Conservation (phyloP, 208 protist genomes). For the Trypanosomatidae sp. region DNA sequence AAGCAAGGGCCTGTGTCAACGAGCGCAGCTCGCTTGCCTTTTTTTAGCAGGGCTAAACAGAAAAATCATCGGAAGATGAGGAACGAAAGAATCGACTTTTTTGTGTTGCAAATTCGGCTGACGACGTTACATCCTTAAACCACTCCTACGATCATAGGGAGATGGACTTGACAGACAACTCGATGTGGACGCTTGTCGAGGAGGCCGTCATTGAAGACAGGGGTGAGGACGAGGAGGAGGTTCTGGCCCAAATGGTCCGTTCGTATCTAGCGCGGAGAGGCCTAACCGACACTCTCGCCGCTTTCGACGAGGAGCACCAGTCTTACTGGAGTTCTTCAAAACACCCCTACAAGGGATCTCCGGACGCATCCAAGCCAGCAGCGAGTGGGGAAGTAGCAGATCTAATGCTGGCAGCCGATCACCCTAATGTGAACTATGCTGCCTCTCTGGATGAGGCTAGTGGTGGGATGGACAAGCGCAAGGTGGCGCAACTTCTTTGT, state of each 20-base stretch:
- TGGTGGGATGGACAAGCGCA: conserved; percentile 34
- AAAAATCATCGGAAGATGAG: not conserved
- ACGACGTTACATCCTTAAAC: not conserved
- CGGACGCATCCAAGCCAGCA: not conserved
- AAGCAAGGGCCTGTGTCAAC: not conserved
- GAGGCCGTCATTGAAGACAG: conserved; percentile 67
- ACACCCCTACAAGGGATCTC: not conserved
- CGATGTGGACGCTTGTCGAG: conserved; percentile 63
- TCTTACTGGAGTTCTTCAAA: not conserved
- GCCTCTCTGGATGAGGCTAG: not conserved
- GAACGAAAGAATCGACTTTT: not conserved
- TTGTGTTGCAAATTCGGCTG: not conserved
- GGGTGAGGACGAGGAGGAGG: conserved; percentile 59
- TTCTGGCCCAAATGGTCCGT: conserved; percentile 54
- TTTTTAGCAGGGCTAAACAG: not conserved
- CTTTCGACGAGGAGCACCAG: conserved; percentile 36
- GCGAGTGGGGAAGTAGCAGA: not conserved
- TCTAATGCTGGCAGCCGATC: not conserved
- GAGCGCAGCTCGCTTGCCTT: not conserved
- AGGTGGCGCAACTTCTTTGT: conserved; percentile 60
- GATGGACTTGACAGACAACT: conserved; percentile 23
- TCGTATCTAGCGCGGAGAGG: conserved; percentile 69
- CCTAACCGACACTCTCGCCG: conserved; percentile 51
- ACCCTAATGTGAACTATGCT: not conserved
- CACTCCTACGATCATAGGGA: too few species aligned